Evolutionary conservation across 192 early-diverging fungal species (phyloP).

Genomic region (Coemansia sp.): DNA sequence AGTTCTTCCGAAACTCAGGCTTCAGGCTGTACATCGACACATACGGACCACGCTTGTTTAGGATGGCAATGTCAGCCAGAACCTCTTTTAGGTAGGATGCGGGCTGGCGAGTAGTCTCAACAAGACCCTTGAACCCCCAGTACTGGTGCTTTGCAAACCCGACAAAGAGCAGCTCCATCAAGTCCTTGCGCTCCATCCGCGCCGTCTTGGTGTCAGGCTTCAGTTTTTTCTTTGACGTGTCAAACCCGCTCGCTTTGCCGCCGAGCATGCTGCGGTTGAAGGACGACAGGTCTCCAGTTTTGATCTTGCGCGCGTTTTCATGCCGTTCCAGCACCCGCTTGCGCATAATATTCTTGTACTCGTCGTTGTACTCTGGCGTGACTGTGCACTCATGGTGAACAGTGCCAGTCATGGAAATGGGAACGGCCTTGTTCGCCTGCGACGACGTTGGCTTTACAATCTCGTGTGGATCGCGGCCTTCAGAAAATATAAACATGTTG

Average conservation of each 20-base stretch:
- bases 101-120: conserved; percentile 80
- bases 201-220: conserved; percentile 69
- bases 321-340: conserved; percentile 57
- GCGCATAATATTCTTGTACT: conserved; percentile 66
- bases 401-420: conserved; percentile 57
- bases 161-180: conserved; percentile 79
- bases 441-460: conserved; percentile 43
- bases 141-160: conserved; percentile 77
- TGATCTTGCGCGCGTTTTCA: conserved; percentile 24
- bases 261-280: conserved; percentile 47
- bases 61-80: conserved; percentile 67
- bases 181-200: conserved; percentile 76
- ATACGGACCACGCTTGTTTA: conserved; percentile 82
- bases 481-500: conserved; percentile 78
- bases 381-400: conserved; percentile 72
- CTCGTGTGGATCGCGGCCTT: conserved; percentile 40
- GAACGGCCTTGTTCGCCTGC: conserved; percentile 47
- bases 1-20: conserved; percentile 65
- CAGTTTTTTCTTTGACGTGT: conserved; percentile 45
- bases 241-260: conserved; percentile 32
- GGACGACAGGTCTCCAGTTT: conserved; percentile 21
- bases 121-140: conserved; percentile 80
- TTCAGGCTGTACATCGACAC: conserved; percentile 79
- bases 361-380: conserved; percentile 55
- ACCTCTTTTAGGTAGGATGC: conserved; percentile 78